Evolutionary conservation across 768 basidiomycete genomes (phyloP).

Genomic region (Goffeauzyma gilvescens): DNA sequence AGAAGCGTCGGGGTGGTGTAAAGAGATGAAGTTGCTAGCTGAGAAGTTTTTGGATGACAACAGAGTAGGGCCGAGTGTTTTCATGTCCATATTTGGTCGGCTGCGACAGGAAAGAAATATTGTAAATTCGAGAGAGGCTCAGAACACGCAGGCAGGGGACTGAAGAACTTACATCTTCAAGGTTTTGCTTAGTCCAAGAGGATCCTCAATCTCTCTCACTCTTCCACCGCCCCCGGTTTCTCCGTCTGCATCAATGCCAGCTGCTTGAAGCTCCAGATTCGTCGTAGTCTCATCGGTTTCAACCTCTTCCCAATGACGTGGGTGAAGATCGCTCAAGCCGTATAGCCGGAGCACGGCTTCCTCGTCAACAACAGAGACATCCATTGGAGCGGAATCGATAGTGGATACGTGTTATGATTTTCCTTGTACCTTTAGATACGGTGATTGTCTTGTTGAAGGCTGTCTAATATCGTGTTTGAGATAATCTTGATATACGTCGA

Average conservation of each 20-base stretch:
- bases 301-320: slow-evolving; percentile 76
- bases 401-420: no score
- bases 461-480: no score
- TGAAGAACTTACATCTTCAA: slow-evolving; percentile 33
- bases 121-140: slow-evolving; percentile 1
- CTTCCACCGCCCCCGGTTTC: slow-evolving; percentile 30
- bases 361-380: no score
- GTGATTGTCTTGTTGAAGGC: no score
- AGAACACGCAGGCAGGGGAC: slow-evolving; percentile 2
- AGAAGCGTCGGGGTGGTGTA: slow-evolving; percentile 81
- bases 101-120: not conserved
- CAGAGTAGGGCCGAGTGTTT: slow-evolving; percentile 54
- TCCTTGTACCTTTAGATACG: no score
- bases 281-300: slow-evolving; percentile 45
- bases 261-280: slow-evolving; percentile 22
- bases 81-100: not conserved
- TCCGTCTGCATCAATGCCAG: slow-evolving; percentile 48
- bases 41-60: slow-evolving; percentile 89
- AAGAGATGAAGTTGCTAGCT: slow-evolving; percentile 77
- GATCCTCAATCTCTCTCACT: slow-evolving; percentile 24
- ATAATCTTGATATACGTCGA: no score
- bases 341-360: slow-evolving; percentile 81
- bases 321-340: slow-evolving; percentile 55
- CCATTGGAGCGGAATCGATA: no score
- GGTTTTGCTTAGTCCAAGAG: slow-evolving; percentile 43